These are phyloP conservation scores for Didymella segeticola DNA, from an alignment of 2,329 filamentous ascomycete species.

Conservation along the genomic window DNA sequence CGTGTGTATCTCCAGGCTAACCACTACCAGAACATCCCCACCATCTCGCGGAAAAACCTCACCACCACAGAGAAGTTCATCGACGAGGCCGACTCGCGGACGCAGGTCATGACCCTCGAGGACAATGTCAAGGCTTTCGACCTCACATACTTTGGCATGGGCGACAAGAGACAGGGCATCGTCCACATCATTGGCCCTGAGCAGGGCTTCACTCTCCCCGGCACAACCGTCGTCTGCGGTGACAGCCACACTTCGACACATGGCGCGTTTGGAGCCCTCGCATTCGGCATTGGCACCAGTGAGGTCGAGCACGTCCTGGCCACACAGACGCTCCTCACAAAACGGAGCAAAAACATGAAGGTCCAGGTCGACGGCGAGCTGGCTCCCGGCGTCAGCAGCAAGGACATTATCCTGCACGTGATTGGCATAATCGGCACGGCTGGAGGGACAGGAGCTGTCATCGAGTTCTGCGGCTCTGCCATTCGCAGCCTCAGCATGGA, in stretches of 20 bases:
- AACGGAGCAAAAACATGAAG: conserved; percentile 98
- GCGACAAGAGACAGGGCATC: conserved; percentile 96
- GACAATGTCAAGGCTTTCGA: conserved; percentile 97
- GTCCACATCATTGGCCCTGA: conserved; percentile 98
- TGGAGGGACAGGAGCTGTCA: conserved; percentile 91
- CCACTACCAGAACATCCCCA: conserved; percentile 81
- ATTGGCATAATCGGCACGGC: conserved; percentile 96
- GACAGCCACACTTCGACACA: conserved; percentile 99
- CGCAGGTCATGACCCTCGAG: conserved; percentile 94
- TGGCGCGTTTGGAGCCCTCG: conserved; percentile 92
- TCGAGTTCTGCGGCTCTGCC: conserved; percentile 96
- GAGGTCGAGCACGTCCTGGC: conserved; percentile 98
- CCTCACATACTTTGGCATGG: conserved; percentile 95
- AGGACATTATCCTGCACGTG: conserved; percentile 91
- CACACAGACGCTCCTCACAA: conserved; percentile 93
- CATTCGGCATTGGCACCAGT: conserved; percentile 96
- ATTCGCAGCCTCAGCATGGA: conserved; percentile 92
- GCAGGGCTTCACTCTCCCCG: conserved; percentile 97
- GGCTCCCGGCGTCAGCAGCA: conserved; percentile 89
- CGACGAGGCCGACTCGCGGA: conserved; percentile 89
- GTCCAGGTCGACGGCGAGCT: conserved; percentile 93
- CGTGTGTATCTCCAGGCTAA: conserved; percentile 17
- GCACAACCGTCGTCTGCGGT: conserved; percentile 95
- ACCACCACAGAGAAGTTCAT: conserved; percentile 95
- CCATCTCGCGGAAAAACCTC: conserved; percentile 85